A percentile compares a stretch with the other conserved stretches of the same genome.
Evolutionary conservation across 2,329 filamentous ascomycete species (phyloP).

Genomic region (Aspergillus puulaauensis): DNA sequence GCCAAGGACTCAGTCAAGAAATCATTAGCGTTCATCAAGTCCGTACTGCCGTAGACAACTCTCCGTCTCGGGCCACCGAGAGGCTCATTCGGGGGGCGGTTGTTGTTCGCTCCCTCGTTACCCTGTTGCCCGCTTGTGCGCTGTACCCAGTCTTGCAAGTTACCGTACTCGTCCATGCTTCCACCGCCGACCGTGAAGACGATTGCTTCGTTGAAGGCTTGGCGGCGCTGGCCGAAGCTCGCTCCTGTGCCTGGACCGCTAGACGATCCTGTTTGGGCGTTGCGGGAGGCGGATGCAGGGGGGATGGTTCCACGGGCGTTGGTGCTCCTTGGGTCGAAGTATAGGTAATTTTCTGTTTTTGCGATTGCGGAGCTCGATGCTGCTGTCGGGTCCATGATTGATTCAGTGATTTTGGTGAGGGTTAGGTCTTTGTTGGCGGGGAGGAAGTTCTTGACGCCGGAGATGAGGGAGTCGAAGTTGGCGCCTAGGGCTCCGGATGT

Average conservation of each 20-base stretch:
- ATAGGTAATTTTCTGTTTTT: conserved; percentile 94
- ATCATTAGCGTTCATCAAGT: conserved; percentile 62
- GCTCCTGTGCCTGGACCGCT: conserved; percentile 68
- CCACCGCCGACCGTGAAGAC: conserved; percentile 96
- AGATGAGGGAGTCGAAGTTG: conserved; percentile 92
- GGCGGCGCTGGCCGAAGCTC: conserved; percentile 85
- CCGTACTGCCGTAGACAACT: conserved; percentile 93
- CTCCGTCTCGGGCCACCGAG: conserved; percentile 64
- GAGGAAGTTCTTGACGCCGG: conserved; percentile 97
- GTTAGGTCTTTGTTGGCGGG: conserved; percentile 93
- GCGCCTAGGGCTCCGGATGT: conserved; percentile 83
- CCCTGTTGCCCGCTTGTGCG: conserved; percentile 63
- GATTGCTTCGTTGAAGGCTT: conserved; percentile 85
- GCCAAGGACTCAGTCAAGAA: conserved; percentile 60
- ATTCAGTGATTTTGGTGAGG: conserved; percentile 96
- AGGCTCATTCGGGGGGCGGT: conserved; percentile 32
- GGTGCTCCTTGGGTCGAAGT: conserved; percentile 92
- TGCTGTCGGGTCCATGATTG: conserved; percentile 91
- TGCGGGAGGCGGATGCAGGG: conserved; percentile 61
- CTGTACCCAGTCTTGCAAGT: conserved; percentile 92
- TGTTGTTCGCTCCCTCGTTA: conserved; percentile 39
- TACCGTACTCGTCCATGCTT: conserved; percentile 98
- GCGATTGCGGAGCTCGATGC: conserved; percentile 89
- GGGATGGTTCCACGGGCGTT: conserved; percentile 92
- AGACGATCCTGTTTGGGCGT: conserved; percentile 42